These are phyloP conservation scores for Fonsecaea pedrosoi DNA, from an alignment of 2,329 filamentous ascomycete genomes.

Conservation along the genomic window DNA sequence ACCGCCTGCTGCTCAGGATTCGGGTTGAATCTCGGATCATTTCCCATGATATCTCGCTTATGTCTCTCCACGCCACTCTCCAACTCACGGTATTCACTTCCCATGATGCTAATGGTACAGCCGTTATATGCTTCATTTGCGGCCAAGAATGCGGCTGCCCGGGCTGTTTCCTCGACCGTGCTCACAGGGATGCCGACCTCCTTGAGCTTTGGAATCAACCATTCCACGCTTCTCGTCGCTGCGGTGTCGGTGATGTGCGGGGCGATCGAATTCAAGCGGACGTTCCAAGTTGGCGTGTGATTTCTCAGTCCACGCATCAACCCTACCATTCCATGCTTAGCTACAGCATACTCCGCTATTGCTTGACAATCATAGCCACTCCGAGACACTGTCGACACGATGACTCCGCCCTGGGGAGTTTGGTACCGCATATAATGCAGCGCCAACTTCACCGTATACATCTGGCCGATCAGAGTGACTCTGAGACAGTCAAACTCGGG, in stretches of 20 bases:
- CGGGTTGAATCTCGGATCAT: slow-evolving; percentile 13
- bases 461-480: slow-evolving; percentile 3
- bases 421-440: slow-evolving; percentile 1
- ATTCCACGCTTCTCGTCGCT: neutral
- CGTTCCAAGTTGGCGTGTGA: neutral
- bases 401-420: slow-evolving; percentile 1
- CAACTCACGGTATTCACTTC: slow-evolving; percentile 4
- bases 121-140: slow-evolving; percentile 1
- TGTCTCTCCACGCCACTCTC: slow-evolving; percentile 10
- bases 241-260: neutral
- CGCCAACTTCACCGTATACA: neutral
- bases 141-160: neutral
- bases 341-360: neutral
- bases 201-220: neutral
- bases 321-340: neutral
- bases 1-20: slow-evolving; percentile 6
- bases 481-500: neutral
- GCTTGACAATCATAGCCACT: neutral
- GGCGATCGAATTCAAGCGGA: neutral
- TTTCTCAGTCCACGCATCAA: slow-evolving; percentile 2
- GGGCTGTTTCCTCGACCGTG: neutral
- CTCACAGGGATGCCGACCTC: neutral
- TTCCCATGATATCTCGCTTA: slow-evolving; percentile 11
- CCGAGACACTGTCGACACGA: slow-evolving; percentile 1
- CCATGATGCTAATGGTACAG: slow-evolving; percentile 6